Percentiles rank a stretch among this genome's conserved stretches.
Conservation (phyloP, 2,329 filamentous ascomycete species). For the Aspergillus fumigatus region DNA sequence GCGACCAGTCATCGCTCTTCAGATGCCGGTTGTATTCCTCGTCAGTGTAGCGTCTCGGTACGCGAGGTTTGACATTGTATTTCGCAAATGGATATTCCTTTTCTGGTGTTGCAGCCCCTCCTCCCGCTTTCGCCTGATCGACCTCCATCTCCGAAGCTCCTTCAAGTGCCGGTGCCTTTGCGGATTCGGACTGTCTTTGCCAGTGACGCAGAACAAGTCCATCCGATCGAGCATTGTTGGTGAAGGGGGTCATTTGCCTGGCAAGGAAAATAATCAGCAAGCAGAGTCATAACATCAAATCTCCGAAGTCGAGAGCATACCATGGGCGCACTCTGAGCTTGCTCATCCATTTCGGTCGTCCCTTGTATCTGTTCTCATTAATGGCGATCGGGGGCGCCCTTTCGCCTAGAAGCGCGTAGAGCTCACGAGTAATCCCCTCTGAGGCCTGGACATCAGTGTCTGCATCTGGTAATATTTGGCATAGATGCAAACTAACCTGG, state of each 20-base stretch:
- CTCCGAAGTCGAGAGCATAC: conserved; percentile 28
- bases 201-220: conserved; percentile 73
- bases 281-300: conserved; percentile 48
- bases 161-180: conserved; percentile 35
- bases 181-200: conserved; percentile 59
- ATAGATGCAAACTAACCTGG: conserved; percentile 41
- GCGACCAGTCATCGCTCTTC: conserved; percentile 74
- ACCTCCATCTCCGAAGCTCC: conserved; percentile 30
- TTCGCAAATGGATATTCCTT: conserved; percentile 66
- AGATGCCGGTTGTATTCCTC: conserved; percentile 78
- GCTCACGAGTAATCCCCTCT: conserved; percentile 49
- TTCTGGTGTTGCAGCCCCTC: conserved; percentile 33
- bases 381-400: conserved; percentile 50
- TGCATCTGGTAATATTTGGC: not conserved
- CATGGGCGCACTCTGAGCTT: conserved; percentile 42
- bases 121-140: conserved; percentile 36
- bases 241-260: conserved; percentile 69
- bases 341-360: conserved; percentile 44
- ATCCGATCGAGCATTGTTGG: conserved; percentile 71
- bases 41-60: conserved; percentile 73
- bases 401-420: conserved; percentile 49
- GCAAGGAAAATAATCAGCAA: conserved; percentile 30
- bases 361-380: conserved; percentile 50
- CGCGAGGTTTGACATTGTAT: conserved; percentile 75
- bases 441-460: conserved; percentile 3